Base-by-base conservation (phyloP, 352 stramenopile species). In the Phytopythium mirpurense region DNA sequence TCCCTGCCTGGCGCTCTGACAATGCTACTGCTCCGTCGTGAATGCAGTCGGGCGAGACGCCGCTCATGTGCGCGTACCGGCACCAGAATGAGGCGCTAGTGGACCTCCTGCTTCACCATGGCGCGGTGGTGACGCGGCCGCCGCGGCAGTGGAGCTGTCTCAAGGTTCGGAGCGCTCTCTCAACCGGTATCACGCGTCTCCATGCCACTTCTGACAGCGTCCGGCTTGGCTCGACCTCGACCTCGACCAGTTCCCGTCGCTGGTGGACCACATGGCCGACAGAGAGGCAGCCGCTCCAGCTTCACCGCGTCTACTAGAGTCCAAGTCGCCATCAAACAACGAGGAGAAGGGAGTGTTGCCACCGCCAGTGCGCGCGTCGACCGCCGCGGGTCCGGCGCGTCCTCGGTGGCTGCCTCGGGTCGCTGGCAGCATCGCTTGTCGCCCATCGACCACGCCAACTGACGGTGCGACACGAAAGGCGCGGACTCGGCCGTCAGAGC, bases 1-100 rank as follows among this genome's bases (percentile, higher is more conserved):
- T n/a, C n/a, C n/a, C n/a, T n/a, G 29, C 2, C 6, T 18, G 16
- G 43, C 5, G 11, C 18, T 42, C 18, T 24, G 37, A 27, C 18
- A 7, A 3, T 41, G 7, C 18, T 21, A 2, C 6, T 5, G 5
- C 37, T 12, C n/a, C n/a, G n/a, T n/a, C n/a, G n/a, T n/a, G n/a
- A n/a, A n/a, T 50, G 7, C 35, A 57, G 56, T 63, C 53, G 0
- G 74, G 77, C 46, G 53, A 76, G 14, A 72, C 72, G 11, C 72
- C 77, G 18, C 54, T 88, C 41, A 60, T 88, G 46, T 82, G 72
- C 35, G 74, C 72, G 18, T 85, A 82, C 46, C 62, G 68, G 21
- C 82, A 83, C 55, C 63, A 70, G 36, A 86, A 88, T 35, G 23
- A 44, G 10, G 56, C 56, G 24, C 56, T 86, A 4, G 70, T 70